These are phyloP conservation scores for Paramecium bursaria DNA, from an alignment of 73 alveolate species.

Conservation along the genomic window DNA sequence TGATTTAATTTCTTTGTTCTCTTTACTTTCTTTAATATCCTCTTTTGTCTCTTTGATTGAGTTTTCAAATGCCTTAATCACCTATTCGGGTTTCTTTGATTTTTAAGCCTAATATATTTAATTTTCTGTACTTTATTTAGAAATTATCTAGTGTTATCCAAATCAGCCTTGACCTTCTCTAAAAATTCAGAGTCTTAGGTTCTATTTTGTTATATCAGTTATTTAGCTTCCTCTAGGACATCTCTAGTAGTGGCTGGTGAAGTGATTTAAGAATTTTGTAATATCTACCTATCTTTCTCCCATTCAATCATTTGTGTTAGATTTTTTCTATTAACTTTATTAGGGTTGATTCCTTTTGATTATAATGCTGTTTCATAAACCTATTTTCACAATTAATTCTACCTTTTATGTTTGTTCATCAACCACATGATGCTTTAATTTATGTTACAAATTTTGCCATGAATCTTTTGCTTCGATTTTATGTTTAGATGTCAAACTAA, in stretches of 20 bases:
- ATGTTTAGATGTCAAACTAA: conserved; percentile 61
- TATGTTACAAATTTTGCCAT: conserved; percentile 56
- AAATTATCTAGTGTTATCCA: conserved; percentile 24
- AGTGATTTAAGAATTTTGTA: too few relatives aligned
- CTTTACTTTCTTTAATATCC: neutral
- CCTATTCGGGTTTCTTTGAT: conserved; percentile 40
- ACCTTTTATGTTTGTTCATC: conserved; percentile 69
- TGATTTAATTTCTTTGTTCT: neutral
- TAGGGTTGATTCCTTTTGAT: conserved; percentile 15
- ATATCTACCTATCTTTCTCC: conserved; percentile 1
- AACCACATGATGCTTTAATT: conserved; percentile 52
- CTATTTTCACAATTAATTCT: neutral
- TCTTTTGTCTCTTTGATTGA: too few relatives aligned
- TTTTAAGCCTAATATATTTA: neutral
- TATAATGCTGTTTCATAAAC: conserved; percentile 38
- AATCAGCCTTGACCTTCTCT: neutral
- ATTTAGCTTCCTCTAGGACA: conserved; percentile 41
- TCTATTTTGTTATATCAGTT: neutral
- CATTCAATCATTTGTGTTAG: conserved; percentile 58
- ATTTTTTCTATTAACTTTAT: conserved; percentile 12
- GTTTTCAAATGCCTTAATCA: neutral
- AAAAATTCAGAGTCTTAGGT: neutral
- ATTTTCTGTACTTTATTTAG: conserved; percentile 3
- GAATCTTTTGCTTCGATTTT: conserved; percentile 61
- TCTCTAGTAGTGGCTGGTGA: too few relatives aligned